Evolutionary conservation across 495 filamentous ascomycete genomes (phyloP).

Genomic region (Penicillium bialowiezense): DNA sequence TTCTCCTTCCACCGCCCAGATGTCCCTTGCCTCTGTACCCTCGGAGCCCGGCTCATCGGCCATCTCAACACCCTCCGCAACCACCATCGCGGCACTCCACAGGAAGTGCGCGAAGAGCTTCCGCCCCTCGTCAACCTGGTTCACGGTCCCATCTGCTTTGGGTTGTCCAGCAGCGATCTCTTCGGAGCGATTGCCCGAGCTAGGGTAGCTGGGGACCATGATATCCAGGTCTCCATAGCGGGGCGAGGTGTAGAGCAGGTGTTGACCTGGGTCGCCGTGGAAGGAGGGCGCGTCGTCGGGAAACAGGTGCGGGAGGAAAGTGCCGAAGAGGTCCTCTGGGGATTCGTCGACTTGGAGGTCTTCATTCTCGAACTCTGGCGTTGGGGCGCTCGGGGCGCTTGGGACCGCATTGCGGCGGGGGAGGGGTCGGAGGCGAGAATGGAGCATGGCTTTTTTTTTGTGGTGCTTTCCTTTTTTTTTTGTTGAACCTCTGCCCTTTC

Average conservation of each 20-base stretch:
- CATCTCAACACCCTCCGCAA: slow-evolving; percentile 66
- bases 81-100: slow-evolving; percentile 77
- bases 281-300: slow-evolving; percentile 69
- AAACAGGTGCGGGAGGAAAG: slow-evolving; percentile 68
- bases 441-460: slow-evolving; percentile 24
- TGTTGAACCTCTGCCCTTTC: too few relatives aligned
- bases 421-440: slow-evolving; percentile 31
- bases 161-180: slow-evolving; percentile 16
- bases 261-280: slow-evolving; percentile 69
- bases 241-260: slow-evolving; percentile 65
- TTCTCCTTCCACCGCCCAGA: slow-evolving; percentile 52
- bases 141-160: slow-evolving; percentile 12
- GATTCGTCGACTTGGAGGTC: slow-evolving; percentile 14
- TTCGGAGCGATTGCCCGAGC: slow-evolving; percentile 19
- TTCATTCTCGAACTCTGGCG: slow-evolving; percentile 14
- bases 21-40: slow-evolving; percentile 11
- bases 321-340: slow-evolving; percentile 63
- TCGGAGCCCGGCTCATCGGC: slow-evolving; percentile 14
- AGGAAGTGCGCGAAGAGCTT: slow-evolving; percentile 77
- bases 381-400: slow-evolving; percentile 9
- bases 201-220: slow-evolving; percentile 40
- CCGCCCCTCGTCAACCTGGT: slow-evolving; percentile 51
- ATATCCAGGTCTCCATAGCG: slow-evolving; percentile 52
- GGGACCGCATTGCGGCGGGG: slow-evolving; percentile 20
- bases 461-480: too few relatives aligned